A percentile compares a stretch with the other conserved stretches of the same genome.
Conservation (phyloP, 495 filamentous ascomycete species). For the Filosporella fistucella region DNA sequence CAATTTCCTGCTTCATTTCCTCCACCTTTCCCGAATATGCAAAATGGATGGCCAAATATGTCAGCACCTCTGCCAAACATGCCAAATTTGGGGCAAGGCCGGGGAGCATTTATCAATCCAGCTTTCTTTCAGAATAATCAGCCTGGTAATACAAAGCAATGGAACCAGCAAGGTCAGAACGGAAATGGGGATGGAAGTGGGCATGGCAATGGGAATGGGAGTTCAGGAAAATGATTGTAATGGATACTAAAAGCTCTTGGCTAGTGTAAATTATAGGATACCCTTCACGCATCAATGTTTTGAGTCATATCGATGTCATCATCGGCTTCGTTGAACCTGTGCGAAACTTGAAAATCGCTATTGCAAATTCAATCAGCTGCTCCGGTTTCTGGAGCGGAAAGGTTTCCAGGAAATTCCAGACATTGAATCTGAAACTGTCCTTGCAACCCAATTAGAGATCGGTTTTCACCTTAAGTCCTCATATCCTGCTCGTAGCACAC, state of each 20-base stretch:
- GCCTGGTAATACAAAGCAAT: constrained; percentile 28
- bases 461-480: no score
- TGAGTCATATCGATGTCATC: background rate
- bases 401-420: no score
- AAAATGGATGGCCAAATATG: constrained; percentile 19
- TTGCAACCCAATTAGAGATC: no score
- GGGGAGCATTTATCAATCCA: constrained; percentile 56
- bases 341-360: background rate
- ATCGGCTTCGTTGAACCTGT: background rate
- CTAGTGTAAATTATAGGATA: constrained; percentile 8
- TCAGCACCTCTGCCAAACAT: constrained; percentile 26
- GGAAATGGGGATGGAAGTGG: constrained; percentile 9
- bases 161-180: constrained; percentile 37
- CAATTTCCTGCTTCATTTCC: constrained; percentile 9
- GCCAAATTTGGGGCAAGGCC: constrained; percentile 55
- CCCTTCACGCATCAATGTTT: no score
- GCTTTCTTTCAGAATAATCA: constrained; percentile 15
- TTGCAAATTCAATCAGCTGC: no score
- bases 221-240: background rate
- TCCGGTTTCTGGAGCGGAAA: no score
- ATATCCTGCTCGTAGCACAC: no score
- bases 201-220: constrained; percentile 1
- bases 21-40: constrained; percentile 14
- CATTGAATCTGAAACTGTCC: no score
- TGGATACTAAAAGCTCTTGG: background rate